phyloP scores from a whole-genome alignment of 106 monocot species.

The Platanthera guangdongensis region DNA sequence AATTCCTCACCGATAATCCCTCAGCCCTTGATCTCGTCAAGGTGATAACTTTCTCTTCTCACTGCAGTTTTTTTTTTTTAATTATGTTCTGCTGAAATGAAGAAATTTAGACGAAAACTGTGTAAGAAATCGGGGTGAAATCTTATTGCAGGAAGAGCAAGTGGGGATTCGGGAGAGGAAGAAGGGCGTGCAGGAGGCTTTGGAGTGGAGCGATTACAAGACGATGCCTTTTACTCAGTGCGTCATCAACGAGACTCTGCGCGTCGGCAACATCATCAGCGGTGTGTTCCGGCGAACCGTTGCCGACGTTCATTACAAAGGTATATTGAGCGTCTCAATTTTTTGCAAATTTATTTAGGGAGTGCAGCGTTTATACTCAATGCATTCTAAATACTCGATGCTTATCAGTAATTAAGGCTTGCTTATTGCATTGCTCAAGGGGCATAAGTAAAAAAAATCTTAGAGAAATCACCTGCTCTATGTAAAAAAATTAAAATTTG shows the following conservation, averaged over 20 bases:
- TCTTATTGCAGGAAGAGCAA: constrained; percentile 50
- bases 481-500: too few relatives aligned
- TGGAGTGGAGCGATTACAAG: constrained; percentile 93
- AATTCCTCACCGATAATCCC: constrained; percentile 67
- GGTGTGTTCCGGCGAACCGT: constrained; percentile 82
- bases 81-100: not conserved
- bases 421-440: too few relatives aligned
- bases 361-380: not conserved
- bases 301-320: constrained; percentile 68
- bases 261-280: constrained; percentile 74
- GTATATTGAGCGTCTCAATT: constrained; percentile 9
- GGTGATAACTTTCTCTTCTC: constrained; percentile 17
- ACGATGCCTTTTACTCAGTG: constrained; percentile 89
- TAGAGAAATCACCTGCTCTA: too few relatives aligned
- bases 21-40: constrained; percentile 44
- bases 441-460: too few relatives aligned
- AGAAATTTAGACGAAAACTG: not conserved
- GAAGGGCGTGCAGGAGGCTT: constrained; percentile 22
- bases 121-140: not conserved
- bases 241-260: constrained; percentile 87
- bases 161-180: constrained; percentile 49
- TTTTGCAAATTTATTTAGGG: too few relatives aligned
- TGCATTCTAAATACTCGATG: not conserved
- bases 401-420: not conserved
- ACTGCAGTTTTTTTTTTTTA: not conserved